These are phyloP conservation scores for Omphalotus guepiniiformis DNA, from an alignment of 768 basidiomycete species.

Conservation along the genomic window DNA sequence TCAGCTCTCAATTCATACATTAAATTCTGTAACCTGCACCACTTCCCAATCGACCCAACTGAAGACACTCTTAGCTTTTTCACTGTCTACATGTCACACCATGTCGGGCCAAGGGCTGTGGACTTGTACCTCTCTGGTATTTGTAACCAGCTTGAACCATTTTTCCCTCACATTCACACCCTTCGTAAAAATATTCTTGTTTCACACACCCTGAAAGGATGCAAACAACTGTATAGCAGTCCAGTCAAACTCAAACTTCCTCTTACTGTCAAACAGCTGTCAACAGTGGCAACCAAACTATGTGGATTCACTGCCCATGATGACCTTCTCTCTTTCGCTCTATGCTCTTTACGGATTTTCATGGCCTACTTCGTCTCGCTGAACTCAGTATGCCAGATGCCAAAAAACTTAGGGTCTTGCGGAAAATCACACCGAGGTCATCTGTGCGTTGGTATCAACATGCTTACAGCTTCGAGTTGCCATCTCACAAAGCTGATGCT, in stretches of 20 bases:
- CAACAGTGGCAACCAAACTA: too few species aligned
- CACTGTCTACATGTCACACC: slow-evolving; percentile 29
- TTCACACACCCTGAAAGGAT: slow-evolving; percentile 24
- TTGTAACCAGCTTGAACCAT: slow-evolving; percentile 28
- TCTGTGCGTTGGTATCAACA: too few species aligned
- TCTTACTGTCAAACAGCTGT: too few species aligned
- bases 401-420: slow-evolving; percentile 3
- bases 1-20: slow-evolving; percentile 31
- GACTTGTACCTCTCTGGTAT: slow-evolving; percentile 37
- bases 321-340: slow-evolving; percentile 23
- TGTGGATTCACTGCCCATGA: slow-evolving; percentile 17
- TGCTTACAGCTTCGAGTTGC: slow-evolving; percentile 20
- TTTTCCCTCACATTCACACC: slow-evolving; percentile 27
- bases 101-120: slow-evolving; percentile 33
- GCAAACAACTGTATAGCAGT: slow-evolving; percentile 15
- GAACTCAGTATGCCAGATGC: slow-evolving; percentile 25
- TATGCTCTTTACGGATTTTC: slow-evolving; percentile 26
- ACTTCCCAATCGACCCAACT: slow-evolving; percentile 26
- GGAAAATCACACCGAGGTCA: slow-evolving; percentile 24
- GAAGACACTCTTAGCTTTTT: slow-evolving; percentile 32
- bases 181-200: slow-evolving; percentile 23
- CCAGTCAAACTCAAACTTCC: slow-evolving; percentile 24
- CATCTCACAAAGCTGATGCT: slow-evolving; percentile 34
- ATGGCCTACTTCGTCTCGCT: slow-evolving; percentile 26
- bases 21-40: slow-evolving; percentile 24